These are phyloP conservation scores for Mikania micrantha DNA, from an alignment of 129 eudicot genomes.

Conservation along the genomic window DNA sequence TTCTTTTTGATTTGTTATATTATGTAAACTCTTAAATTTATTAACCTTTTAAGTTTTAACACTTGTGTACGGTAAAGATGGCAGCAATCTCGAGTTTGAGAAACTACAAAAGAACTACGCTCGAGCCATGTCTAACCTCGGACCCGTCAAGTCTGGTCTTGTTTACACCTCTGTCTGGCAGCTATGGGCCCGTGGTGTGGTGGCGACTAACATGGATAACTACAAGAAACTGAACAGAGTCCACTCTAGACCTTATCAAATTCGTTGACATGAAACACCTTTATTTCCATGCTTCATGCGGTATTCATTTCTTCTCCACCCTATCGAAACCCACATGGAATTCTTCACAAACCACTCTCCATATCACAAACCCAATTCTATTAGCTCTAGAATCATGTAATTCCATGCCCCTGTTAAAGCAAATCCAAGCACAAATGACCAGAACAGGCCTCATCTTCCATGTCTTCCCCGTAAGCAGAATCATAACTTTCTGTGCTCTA, in stretches of 20 bases:
- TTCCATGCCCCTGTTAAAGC: conserved; percentile 49
- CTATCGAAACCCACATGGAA: conserved; percentile 43
- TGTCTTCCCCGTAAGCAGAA: conserved; percentile 55
- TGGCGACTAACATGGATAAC: too few species aligned
- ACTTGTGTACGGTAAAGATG: too few species aligned
- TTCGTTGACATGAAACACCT: conserved; percentile 6
- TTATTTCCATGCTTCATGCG: background rate
- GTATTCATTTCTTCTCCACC: conserved; percentile 23
- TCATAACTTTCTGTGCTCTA: conserved; percentile 58
- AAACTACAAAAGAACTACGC: too few species aligned
- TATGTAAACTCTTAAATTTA: too few species aligned
- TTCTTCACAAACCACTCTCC: conserved; percentile 35
- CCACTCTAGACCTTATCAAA: background rate
- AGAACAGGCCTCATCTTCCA: conserved; percentile 59
- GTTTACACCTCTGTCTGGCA: too few species aligned
- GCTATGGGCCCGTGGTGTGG: too few species aligned
- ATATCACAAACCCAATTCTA: conserved; percentile 63
- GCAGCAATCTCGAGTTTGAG: too few species aligned
- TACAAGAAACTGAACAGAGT: too few species aligned
- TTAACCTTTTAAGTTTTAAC: too few species aligned
- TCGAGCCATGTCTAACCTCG: too few species aligned
- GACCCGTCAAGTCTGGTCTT: too few species aligned
- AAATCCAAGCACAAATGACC: conserved; percentile 59
- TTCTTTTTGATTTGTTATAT: too few species aligned
- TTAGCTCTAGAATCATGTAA: conserved; percentile 48